A percentile compares a stretch with the other conserved stretches of the same genome.
phyloP scores from a whole-genome alignment of 805 yeast species.

The Cyberlindnera veronae region DNA sequence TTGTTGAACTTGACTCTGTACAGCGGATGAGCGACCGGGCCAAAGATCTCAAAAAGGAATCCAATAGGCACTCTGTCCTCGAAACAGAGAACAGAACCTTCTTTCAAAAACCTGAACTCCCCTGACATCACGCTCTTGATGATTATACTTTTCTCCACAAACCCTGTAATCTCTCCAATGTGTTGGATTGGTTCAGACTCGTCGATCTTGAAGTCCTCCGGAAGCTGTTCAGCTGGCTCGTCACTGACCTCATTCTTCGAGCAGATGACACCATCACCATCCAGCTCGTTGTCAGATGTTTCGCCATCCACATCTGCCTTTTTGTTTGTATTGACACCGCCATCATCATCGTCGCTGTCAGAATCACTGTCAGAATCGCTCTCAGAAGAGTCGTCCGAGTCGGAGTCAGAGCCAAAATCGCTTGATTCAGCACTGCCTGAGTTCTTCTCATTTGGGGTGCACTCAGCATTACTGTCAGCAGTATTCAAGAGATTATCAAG shows the following conservation, averaged over 20 bases:
- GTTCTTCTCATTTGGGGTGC: background rate
- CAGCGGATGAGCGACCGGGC: conserved; percentile 76
- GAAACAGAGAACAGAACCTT: conserved; percentile 75
- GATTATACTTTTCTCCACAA: conserved; percentile 70
- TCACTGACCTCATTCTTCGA: conserved; percentile 77
- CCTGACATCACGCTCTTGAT: conserved; percentile 75
- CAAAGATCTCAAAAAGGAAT: conserved; percentile 82
- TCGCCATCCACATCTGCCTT: conserved; percentile 10
- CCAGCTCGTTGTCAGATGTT: conserved; percentile 16
- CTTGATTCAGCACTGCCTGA: background rate
- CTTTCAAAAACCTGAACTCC: conserved; percentile 78
- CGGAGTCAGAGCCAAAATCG: conserved; percentile 7
- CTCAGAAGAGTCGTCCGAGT: background rate
- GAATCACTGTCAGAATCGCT: conserved; percentile 8
- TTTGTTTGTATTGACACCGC: conserved; percentile 3
- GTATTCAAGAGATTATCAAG: conserved; percentile 5
- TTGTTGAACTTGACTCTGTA: conserved; percentile 69
- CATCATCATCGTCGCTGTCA: conserved; percentile 13
- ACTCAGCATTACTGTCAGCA: conserved; percentile 5
- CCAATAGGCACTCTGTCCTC: conserved; percentile 72
- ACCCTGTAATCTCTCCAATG: conserved; percentile 64
- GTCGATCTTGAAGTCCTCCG: conserved; percentile 59
- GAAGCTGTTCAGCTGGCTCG: conserved; percentile 64
- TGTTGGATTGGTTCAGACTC: conserved; percentile 63
- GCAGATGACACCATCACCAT: conserved; percentile 50